Base-by-base conservation (phyloP, 1,284 basidiomycete species). In the Apiotrichum domesticum region DNA sequence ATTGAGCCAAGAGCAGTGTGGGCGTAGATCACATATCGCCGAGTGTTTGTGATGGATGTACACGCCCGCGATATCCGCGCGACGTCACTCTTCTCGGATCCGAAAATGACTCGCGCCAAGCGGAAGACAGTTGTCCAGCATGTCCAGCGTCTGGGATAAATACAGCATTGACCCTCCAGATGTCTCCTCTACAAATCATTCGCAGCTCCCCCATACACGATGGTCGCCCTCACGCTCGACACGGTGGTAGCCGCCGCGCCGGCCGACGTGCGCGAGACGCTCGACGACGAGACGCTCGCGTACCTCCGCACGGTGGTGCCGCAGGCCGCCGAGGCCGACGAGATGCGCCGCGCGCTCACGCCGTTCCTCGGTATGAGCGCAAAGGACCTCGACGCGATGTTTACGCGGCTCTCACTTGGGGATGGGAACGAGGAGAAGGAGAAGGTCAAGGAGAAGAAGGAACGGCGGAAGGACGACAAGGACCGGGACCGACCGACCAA, bases 281-380 rank as follows among this genome's bases (percentile, higher is more conserved):
- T 58, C 33, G 59, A 61, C 52, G 54, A 55, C 32, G 54, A 47
- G 46, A 61, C 59, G 39, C 41, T 50, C 29, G 44, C 51, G 3
- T 61, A 53, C 42, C 51, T 58, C 32, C 39, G 29, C 35, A 54
- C 56, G 1, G 56, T 44, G 39, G 42, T 61, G 3, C 51, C 35
- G 4, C 51, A 49, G 44, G 55, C 51, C 50, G 35, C 34, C 5
- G 44, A 46, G 5, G 35, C 47, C 8, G 48, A 35, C 15, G 53
- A 55, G 1, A 56, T 53, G 33, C 51, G 52, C 2, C 48, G 45
- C 9, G 56, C 59, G 4, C 37, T 58, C 41, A 54, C 54, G 35
- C 59, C 59, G 41, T 61, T 55, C 32, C 54, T 61, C 14, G 59
- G 59, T 41, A 55, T 61, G 56, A 29, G 41, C 6, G 7, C 51